Conservation (phyloP, 441 rosid species). For the Euphorbia neoarborescens region DNA sequence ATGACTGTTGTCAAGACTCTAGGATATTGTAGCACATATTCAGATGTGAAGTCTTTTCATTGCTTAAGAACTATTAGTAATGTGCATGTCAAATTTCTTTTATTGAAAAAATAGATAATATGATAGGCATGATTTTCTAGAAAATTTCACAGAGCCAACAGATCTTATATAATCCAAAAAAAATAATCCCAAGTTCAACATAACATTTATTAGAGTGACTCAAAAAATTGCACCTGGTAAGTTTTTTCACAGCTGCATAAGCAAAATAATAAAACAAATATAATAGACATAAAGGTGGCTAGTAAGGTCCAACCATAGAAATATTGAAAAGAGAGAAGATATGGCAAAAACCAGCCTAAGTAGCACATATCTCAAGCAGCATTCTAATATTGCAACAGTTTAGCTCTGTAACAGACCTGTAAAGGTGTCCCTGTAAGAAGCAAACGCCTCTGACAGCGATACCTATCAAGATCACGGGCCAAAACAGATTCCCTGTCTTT, state of each 20-base stretch:
- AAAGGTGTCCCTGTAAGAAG: slow-evolving; percentile 99
- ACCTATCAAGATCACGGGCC: slow-evolving; percentile 99
- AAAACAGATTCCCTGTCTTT: slow-evolving; percentile 98
- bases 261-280: background rate
- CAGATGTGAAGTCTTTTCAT: background rate
- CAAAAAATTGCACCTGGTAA: background rate
- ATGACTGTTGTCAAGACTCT: background rate
- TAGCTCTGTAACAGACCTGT: slow-evolving; percentile 59
- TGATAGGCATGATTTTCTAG: background rate
- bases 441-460: slow-evolving; percentile 96
- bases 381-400: slow-evolving; percentile 2
- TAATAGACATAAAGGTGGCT: background rate
- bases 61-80: background rate
- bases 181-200: background rate
- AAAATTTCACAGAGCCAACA: background rate
- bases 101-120: background rate
- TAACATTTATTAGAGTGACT: background rate
- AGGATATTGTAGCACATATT: background rate
- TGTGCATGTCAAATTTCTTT: background rate
- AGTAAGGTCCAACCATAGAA: background rate
- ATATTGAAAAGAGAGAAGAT: background rate
- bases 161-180: background rate
- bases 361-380: slow-evolving; percentile 7
- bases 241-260: background rate
- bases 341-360: background rate